These are phyloP conservation scores for Barnettozyma salicaria DNA, from an alignment of 805 yeast genomes.

Conservation along the genomic window DNA sequence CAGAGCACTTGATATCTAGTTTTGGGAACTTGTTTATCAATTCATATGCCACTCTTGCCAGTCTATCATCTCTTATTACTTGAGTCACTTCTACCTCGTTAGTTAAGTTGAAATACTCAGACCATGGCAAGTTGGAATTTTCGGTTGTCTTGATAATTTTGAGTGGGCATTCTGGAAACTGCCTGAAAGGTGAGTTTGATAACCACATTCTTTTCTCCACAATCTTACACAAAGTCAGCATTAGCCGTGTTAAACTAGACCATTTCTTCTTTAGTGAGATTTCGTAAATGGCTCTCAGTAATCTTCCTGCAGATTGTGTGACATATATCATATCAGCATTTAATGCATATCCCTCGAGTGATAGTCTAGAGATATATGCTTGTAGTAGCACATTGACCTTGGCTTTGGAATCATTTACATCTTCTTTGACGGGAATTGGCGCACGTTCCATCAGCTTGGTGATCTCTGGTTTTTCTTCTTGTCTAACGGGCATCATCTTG, in stretches of 20 bases:
- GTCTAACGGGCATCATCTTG: constrained; percentile 74
- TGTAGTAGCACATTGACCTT: constrained; percentile 79
- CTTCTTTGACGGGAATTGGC: constrained; percentile 83
- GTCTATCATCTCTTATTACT: constrained; percentile 66
- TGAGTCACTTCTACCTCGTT: constrained; percentile 75
- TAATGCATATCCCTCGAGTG: constrained; percentile 82
- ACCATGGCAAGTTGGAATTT: constrained; percentile 77
- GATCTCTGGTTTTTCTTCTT: constrained; percentile 77
- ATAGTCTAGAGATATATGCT: constrained; percentile 73
- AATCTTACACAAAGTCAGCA: constrained; percentile 69
- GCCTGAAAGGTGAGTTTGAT: constrained; percentile 80
- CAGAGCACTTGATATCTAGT: constrained; percentile 48
- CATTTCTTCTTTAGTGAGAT: constrained; percentile 64
- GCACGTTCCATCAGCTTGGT: constrained; percentile 60
- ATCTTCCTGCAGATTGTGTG: constrained; percentile 87
- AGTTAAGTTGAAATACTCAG: constrained; percentile 58
- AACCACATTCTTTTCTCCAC: constrained; percentile 81
- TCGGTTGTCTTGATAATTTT: constrained; percentile 74
- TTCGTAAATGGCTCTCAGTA: constrained; percentile 81
- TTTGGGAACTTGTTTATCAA: constrained; percentile 70
- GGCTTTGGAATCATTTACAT: constrained; percentile 61
- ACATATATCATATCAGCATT: constrained; percentile 91
- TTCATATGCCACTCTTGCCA: constrained; percentile 54
- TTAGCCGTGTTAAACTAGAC: constrained; percentile 53
- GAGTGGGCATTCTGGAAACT: constrained; percentile 63